Conservation (phyloP, 345 rosid genomes). For the Arabidopsis thaliana region DNA sequence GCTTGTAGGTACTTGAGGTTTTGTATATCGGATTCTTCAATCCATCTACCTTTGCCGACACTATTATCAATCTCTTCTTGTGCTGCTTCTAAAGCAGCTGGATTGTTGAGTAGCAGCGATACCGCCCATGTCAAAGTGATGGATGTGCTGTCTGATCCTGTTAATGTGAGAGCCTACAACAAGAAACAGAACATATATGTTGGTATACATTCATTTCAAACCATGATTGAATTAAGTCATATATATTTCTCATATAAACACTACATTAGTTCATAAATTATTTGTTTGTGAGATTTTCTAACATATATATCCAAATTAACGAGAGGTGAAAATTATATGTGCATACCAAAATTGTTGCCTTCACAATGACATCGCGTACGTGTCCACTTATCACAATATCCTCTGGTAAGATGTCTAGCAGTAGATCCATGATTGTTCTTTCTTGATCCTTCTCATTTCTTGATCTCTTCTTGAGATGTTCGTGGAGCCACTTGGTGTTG, state of each 20-base stretch:
- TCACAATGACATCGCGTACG: slow-evolving; percentile 53
- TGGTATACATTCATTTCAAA: background rate
- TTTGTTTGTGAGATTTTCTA: background rate
- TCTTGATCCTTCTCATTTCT: slow-evolving; percentile 25
- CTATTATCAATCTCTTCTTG: slow-evolving; percentile 60
- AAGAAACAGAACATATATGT: slow-evolving; percentile 9
- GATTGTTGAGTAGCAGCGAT: slow-evolving; percentile 55
- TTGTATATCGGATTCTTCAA: slow-evolving; percentile 59
- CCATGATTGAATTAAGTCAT: background rate
- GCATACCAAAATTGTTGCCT: slow-evolving; percentile 68
- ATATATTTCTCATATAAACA: background rate
- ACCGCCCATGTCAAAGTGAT: slow-evolving; percentile 55
- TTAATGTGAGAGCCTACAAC: slow-evolving; percentile 53
- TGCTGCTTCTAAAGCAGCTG: slow-evolving; percentile 44
- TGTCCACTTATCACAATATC: slow-evolving; percentile 53
- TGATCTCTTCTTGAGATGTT: slow-evolving; percentile 49
- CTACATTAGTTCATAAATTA: background rate
- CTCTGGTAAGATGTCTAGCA: slow-evolving; percentile 50
- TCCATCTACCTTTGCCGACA: slow-evolving; percentile 57
- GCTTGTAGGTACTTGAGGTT: slow-evolving; percentile 59
- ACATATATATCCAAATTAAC: background rate
- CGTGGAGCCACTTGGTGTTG: slow-evolving; percentile 59
- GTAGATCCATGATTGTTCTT: slow-evolving; percentile 61
- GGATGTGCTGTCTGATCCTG: slow-evolving; percentile 63
- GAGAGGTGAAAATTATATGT: background rate